These are phyloP conservation scores for Fusarium bactridioides DNA, from an alignment of 2,329 filamentous ascomycete species.

Conservation along the genomic window DNA sequence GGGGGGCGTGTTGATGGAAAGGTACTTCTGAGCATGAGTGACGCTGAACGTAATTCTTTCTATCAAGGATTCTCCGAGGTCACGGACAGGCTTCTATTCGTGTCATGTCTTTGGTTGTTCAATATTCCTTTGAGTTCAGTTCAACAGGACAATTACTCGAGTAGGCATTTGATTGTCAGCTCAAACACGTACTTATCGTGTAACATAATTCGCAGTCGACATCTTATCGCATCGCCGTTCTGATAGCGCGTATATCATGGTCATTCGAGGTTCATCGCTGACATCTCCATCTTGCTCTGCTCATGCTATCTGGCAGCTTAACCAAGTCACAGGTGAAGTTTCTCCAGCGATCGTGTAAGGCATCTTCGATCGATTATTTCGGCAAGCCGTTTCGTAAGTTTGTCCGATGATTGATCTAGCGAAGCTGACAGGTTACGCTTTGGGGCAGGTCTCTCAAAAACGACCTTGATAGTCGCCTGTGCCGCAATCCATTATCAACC, in stretches of 20 bases:
- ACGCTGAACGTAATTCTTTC: too few species aligned
- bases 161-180: too few species aligned
- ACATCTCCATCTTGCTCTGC: not conserved
- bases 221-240: not conserved
- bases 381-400: rapidly evolving
- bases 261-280: rapidly evolving
- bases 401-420: not conserved
- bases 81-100: too few species aligned
- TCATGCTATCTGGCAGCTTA: not conserved
- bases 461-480: not conserved
- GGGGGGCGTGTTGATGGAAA: too few species aligned
- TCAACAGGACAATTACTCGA: too few species aligned
- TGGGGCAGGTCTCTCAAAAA: not conserved
- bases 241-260: not conserved
- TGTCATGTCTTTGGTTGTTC: rapidly evolving
- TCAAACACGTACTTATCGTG: not conserved
- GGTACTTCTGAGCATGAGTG: too few species aligned
- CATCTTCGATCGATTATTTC: not conserved
- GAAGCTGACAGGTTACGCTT: not conserved
- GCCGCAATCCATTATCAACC: slow-evolving; percentile 1
- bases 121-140: not conserved
- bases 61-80: too few species aligned
- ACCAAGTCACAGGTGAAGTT: not conserved
- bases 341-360: not conserved
- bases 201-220: too few species aligned